A percentile compares a stretch with the other conserved stretches of the same genome.
These are phyloP conservation scores for Medicago truncatula DNA, from an alignment of 306 rosid genomes.

Conservation along the genomic window MtrunA17r5.0-ANR NC_053045.1:42130001-42130500, in stretches of 20 bases:
- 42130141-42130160: conserved; percentile 1
- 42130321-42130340: neutral
- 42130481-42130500: conserved; percentile 19
- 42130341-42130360: neutral
- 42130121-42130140: conserved; percentile 3
- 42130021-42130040: conserved; percentile 18
- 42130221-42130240: conserved; percentile 17
- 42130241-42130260: neutral
- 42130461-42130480: conserved; percentile 12
- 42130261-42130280: neutral
- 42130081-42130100: conserved; percentile 5
- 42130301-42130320: neutral
- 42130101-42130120: neutral
- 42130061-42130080: neutral
- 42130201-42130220: conserved; percentile 4
- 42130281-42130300: neutral
- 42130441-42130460: conserved; percentile 18
- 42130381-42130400: neutral
- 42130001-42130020: conserved; percentile 32
- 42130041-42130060: conserved; percentile 26
- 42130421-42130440: conserved; percentile 31
- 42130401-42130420: conserved; percentile 25
- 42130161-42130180: conserved; percentile 10
- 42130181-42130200: conserved; percentile 14
- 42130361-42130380: neutral